These are phyloP conservation scores for Pseudopithomyces maydicus DNA, from an alignment of 2,329 filamentous ascomycete genomes.

Conservation along the genomic window DNA sequence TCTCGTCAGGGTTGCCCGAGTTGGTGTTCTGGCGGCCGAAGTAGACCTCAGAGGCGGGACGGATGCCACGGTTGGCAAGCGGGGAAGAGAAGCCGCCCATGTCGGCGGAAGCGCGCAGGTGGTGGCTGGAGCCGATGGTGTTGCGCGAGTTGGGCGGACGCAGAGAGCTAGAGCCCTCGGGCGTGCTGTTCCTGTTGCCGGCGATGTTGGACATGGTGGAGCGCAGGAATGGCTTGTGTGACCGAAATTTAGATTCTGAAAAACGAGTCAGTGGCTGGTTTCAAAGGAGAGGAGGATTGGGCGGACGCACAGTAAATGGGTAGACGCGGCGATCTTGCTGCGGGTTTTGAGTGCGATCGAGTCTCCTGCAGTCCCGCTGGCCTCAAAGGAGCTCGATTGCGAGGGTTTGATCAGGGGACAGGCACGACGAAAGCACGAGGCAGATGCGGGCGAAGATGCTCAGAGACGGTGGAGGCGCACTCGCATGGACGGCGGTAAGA, in stretches of 20 bases:
- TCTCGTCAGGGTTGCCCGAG: slow-evolving; percentile 75
- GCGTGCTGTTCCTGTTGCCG: slow-evolving; percentile 92
- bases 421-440: slow-evolving; percentile 7
- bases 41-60: slow-evolving; percentile 90
- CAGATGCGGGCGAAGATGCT: slow-evolving; percentile 10
- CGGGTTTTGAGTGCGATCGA: slow-evolving; percentile 35
- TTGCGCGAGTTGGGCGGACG: slow-evolving; percentile 77
- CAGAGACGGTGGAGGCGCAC: slow-evolving; percentile 7
- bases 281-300: slow-evolving; percentile 2
- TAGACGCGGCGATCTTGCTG: slow-evolving; percentile 11
- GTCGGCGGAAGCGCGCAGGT: slow-evolving; percentile 92
- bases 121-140: slow-evolving; percentile 76
- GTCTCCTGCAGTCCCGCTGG: slow-evolving; percentile 84
- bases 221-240: not conserved
- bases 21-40: slow-evolving; percentile 77
- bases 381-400: slow-evolving; percentile 69
- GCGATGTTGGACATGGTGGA: slow-evolving; percentile 54
- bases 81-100: slow-evolving; percentile 82
- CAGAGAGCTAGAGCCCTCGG: slow-evolving; percentile 83
- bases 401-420: slow-evolving; percentile 14
- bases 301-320: slow-evolving; percentile 19
- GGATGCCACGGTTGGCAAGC: slow-evolving; percentile 76
- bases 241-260: slow-evolving; percentile 22
- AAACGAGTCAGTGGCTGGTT: slow-evolving; percentile 13
- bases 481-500: slow-evolving; percentile 14